A percentile compares a stretch with the other conserved stretches of the same genome.
phyloP scores from a whole-genome alignment of 176 grass and related monocot genomes.

The Hordeum marinum region DNA sequence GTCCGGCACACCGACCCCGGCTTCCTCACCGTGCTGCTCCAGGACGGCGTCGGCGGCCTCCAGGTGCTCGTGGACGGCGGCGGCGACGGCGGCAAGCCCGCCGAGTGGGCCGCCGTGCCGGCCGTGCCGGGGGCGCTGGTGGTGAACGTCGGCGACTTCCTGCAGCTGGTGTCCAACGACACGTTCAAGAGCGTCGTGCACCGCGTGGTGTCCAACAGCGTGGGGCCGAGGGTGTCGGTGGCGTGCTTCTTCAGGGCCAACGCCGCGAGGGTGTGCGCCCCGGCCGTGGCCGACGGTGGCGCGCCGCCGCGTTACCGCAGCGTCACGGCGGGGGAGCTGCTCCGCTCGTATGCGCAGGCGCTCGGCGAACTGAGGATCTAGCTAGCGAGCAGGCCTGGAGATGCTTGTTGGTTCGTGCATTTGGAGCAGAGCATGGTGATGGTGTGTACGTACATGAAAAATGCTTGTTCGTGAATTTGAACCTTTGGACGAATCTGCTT shows the following conservation, averaged over 20 bases:
- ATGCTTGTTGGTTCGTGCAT: no score
- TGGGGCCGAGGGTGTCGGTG: neutral
- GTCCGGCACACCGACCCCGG: neutral
- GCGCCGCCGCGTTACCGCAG: neutral
- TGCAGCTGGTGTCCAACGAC: slow-evolving; percentile 57
- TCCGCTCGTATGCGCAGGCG: neutral
- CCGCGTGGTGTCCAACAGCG: slow-evolving; percentile 35
- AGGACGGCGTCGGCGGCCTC: slow-evolving; percentile 48
- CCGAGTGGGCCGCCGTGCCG: slow-evolving; percentile 28
- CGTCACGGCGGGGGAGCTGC: neutral
- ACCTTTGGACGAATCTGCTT: no score
- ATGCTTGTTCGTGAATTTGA: no score
- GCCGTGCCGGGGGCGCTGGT: slow-evolving; percentile 36
- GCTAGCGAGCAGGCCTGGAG: no score
- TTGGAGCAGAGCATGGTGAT: no score
- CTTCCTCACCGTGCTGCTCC: slow-evolving; percentile 18
- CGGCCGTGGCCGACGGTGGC: neutral
- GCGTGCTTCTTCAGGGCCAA: neutral
- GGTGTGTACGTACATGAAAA: no score
- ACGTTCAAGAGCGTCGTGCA: slow-evolving; percentile 48
- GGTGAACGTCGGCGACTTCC: slow-evolving; percentile 49
- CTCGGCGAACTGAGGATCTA: no score
- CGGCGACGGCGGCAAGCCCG: neutral
- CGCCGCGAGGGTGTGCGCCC: neutral
- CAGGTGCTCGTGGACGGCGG: slow-evolving; percentile 20